Evolutionary conservation across 352 stramenopile species (phyloP), one percentile per base, ranked within the genome.

Genomic region (Hyaloperonospora brassicae): DNA sequence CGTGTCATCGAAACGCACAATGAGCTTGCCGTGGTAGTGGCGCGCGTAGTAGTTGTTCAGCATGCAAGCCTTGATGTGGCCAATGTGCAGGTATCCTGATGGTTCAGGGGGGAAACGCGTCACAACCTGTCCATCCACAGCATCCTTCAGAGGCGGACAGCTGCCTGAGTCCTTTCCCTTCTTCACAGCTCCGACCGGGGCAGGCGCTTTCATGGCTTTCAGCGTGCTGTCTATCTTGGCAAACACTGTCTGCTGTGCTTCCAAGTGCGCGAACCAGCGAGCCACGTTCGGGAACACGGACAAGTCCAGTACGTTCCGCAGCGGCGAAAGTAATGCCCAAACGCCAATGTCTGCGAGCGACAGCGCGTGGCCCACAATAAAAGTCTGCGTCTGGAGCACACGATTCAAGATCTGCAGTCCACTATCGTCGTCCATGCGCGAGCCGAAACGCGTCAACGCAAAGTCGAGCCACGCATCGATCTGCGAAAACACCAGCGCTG

Each of bases 11-110:
- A 99, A 99, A 23, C 97, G 88, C 25, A 99, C 76, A 50, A 99
- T 95, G 27, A 99, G 73, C 68, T 98, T 98, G 61, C 97, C 97
- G 49, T 98, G 85, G 73, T 98, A 98, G 60, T 97, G 90, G 45
- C 94, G 80, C 10, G 97, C 97, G 71, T 99, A 99, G 74, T 98
- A 99, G 67, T 99, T 84, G 80, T 99, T 99, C n/a, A 99, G 74
- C 60, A 99, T 84, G 41, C 96, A 96, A 25, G 97, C 97, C 81
- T 99, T 99, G 49, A 98, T 94, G 83, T 99, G 97, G 39, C 96
- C 96, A 64, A 99, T 98, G 79, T 99, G 97, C 39, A 99, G 75
- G 72, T 99, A 99, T 54, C 97, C 97, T 65, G 79, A 97, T 5
- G 97, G 96, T 78, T 99, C 97, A 2, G 97, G 97, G 12, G 96